Evolutionary conservation across 805 yeast species (phyloP).

Genomic region (Starmerella lactis-condensi): DNA sequence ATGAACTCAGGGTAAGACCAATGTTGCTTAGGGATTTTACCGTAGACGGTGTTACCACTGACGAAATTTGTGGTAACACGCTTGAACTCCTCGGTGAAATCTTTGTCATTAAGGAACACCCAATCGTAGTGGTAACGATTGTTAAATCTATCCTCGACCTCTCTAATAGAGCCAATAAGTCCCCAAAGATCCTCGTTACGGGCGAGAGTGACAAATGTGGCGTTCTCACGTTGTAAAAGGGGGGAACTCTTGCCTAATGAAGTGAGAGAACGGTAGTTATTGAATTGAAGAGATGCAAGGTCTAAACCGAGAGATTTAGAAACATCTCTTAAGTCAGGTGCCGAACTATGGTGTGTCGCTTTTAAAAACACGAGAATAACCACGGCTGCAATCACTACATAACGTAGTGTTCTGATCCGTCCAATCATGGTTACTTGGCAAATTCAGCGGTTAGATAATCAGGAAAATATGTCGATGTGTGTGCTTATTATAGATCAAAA

Average conservation of each 20-base stretch:
- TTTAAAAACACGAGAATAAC: too few species aligned
- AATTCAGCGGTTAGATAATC: too few species aligned
- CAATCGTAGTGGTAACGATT: slow-evolving; percentile 62
- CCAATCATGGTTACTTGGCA: too few species aligned
- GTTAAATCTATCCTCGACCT: slow-evolving; percentile 69
- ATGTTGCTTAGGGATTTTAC: slow-evolving; percentile 53
- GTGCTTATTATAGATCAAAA: too few species aligned
- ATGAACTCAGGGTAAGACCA: slow-evolving; percentile 79
- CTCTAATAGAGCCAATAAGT: slow-evolving; percentile 43
- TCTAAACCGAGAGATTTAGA: slow-evolving; percentile 4
- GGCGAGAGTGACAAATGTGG: slow-evolving; percentile 40
- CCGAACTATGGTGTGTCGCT: neutral
- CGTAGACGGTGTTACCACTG: slow-evolving; percentile 55
- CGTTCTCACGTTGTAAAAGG: slow-evolving; percentile 23
- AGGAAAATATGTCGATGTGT: too few species aligned
- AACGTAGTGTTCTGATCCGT: too few species aligned
- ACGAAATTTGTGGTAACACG: slow-evolving; percentile 32
- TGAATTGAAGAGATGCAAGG: too few species aligned
- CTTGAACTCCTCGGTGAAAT: slow-evolving; percentile 56
- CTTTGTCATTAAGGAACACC: slow-evolving; percentile 76
- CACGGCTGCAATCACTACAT: too few species aligned
- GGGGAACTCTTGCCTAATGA: neutral
- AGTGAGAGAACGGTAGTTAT: too few species aligned
- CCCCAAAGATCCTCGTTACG: slow-evolving; percentile 45
- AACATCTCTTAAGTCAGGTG: slow-evolving; percentile 12